Evolutionary conservation across 495 filamentous ascomycete genomes (phyloP), one percentile per base, ranked within the genome.

Genomic region (Tetracladium setigerum): DNA sequence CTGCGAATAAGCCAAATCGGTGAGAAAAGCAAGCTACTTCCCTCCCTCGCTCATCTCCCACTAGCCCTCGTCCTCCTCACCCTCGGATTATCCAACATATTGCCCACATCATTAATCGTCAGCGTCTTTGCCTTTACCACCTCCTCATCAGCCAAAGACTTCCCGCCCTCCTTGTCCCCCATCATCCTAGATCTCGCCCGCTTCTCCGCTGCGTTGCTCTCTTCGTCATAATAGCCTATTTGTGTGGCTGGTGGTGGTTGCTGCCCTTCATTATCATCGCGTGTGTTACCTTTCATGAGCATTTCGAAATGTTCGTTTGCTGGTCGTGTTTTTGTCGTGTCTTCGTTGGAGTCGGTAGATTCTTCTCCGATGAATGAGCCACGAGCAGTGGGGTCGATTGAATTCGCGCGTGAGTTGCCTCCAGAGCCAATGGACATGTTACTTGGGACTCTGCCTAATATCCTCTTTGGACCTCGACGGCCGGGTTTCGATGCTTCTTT

Each of bases 361-460:
- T 48, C 22, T 54, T 55, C 31, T 55, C 35, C 9, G 52, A 49
- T 4, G 49, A 39, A 13, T 55, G 31, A n/a, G 11, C 56, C 53
- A 30, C 47, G 35, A 12, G 48, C 58, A 17, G 51, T 55, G 3
- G 58, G 58, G 37, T 61, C 58, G 10, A 61, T 52, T 12, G 58
- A 61, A 16, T 47, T 55, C 1, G 58, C 50, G 5, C 55, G 50
- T 2, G 58, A 54, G 17, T 38, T 43, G 13, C n/a, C 22, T 1
- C 17, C 41, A 11, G 51, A 55, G 15, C 30, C 33, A 11, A 66
- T 62, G 1, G 72, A 77, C 0, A 67, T 64, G 50, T 76, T 78
- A 50, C 73, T 77, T 10, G 68, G 53, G 0, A 67, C 73, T 31
- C 75, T 65, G 19, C 73, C 74, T 2, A 78, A 47, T 18, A 77